Conservation (phyloP, 352 stramenopile genomes). For the Pythium graminicola region DNA sequence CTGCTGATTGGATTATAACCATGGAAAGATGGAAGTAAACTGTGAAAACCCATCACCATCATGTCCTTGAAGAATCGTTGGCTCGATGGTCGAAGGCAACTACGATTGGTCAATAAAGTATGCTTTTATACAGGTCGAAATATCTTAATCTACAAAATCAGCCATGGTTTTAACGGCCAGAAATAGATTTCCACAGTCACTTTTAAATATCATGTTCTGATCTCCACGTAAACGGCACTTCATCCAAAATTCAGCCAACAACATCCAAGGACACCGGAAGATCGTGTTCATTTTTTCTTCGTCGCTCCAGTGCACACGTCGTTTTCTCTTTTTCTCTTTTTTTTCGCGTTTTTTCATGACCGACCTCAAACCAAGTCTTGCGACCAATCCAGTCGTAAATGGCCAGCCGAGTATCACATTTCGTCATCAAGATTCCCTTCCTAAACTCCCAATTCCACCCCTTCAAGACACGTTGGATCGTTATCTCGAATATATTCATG, state of each 20-base stretch:
- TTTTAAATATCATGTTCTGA: too few species aligned
- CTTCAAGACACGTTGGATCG: slow-evolving; percentile 72
- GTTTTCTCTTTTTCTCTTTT: not conserved
- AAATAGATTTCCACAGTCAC: not conserved
- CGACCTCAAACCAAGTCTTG: not conserved
- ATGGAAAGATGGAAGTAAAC: too few species aligned
- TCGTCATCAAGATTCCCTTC: slow-evolving; percentile 58
- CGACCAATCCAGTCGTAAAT: not conserved
- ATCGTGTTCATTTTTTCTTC: not conserved
- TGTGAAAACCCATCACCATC: too few species aligned
- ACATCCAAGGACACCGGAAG: not conserved
- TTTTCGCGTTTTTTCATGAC: not conserved
- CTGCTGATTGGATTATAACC: too few species aligned
- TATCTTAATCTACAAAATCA: not conserved
- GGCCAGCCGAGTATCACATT: slow-evolving; percentile 41
- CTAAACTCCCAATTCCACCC: slow-evolving; percentile 81
- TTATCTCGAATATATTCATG: slow-evolving; percentile 69
- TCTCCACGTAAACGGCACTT: not conserved
- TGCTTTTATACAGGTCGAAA: not conserved
- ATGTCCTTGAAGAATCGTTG: too few species aligned
- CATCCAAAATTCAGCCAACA: not conserved
- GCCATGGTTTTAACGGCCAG: not conserved
- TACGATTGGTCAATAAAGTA: too few species aligned
- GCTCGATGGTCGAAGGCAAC: too few species aligned
- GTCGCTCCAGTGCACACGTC: not conserved